Base-by-base conservation (phyloP, 257 asterid genomes). In the Lithospermum erythrorhizon region DNA sequence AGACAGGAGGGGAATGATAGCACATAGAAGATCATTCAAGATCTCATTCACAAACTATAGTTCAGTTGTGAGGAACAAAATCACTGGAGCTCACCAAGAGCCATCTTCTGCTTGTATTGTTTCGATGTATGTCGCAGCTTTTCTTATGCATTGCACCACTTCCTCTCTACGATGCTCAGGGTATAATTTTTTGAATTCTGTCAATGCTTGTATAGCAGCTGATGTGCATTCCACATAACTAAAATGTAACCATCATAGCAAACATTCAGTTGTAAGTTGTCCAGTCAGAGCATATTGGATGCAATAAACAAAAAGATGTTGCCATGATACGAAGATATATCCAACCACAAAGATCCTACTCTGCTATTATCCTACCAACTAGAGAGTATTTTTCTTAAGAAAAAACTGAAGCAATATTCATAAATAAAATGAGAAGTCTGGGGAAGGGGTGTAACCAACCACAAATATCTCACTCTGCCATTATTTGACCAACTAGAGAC, bases 201-300 rank as follows among this genome's bases (percentile, higher is more conserved):
- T 69, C 72, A 91, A 68, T 48, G 94, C 95, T 82, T 91, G 98
- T 77, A 91, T 86, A 55, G 97, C 85, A 58, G 98, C 97, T 17
- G 98, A 91, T 61, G 98, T 86, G 79, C 98, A 91, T 68, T 91
- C 98, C 20, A 88, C 98, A 69, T 88, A 91, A 68, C 98, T 93
- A 61, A 41, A 41, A 41, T 71, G 77, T 32, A 78, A 64, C 60
- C 62, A 75, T 56, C 23, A n/a, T 47, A 62, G 35, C 32, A 51
- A 21, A 41, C 47, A 37, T 52, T 25, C 24, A 23, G 35, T 29
- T 52, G 54, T 17, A 62, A 49, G 25, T 61, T 21, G 16, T 37
- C 52, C 47, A n/a, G 23, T n/a, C 7, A 4, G 25, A 53, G 15
- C 8, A 3, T 20, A 53, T n/a, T 22, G 23, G 21, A 9, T 53